These are phyloP conservation scores for Sporothrix mexicana DNA, from an alignment of 2,329 filamentous ascomycete genomes.

Conservation along the genomic window DNA sequence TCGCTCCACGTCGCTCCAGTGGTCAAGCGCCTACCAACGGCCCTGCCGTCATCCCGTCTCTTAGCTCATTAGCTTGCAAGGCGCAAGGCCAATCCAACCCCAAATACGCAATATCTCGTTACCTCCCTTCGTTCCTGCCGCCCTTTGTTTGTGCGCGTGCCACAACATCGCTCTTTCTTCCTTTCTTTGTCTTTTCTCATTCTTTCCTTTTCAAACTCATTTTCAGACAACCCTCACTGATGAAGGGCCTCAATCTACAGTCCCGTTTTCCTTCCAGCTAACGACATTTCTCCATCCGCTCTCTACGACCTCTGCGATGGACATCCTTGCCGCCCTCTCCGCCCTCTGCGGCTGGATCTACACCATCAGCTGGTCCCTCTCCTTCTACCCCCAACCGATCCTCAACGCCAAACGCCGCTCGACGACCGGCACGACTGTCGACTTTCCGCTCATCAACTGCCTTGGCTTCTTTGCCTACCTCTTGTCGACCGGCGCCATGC, in stretches of 20 bases:
- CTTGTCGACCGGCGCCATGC: slow-evolving; percentile 74
- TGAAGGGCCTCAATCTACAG: background rate
- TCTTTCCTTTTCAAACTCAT: background rate
- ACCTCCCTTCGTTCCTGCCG: background rate
- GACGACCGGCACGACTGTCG: slow-evolving; percentile 83
- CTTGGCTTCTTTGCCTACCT: slow-evolving; percentile 75
- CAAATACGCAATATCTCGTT: background rate
- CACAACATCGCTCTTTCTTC: background rate
- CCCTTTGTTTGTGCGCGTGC: background rate
- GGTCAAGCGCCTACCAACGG: slow-evolving; percentile 6
- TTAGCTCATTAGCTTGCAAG: background rate
- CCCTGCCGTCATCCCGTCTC: slow-evolving; percentile 2
- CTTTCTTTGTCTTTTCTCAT: no score
- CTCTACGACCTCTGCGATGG: slow-evolving; percentile 32
- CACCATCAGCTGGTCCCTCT: slow-evolving; percentile 78
- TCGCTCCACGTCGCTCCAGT: background rate
- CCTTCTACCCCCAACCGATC: slow-evolving; percentile 90
- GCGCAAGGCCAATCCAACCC: background rate
- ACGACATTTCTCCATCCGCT: background rate
- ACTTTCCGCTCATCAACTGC: slow-evolving; percentile 80
- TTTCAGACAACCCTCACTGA: background rate
- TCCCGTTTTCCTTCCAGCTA: background rate
- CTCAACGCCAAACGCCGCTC: slow-evolving; percentile 78
- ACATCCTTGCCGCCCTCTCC: slow-evolving; percentile 56
- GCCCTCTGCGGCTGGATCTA: slow-evolving; percentile 77